A percentile compares a stretch with the other conserved stretches of the same genome.
phyloP scores from a whole-genome alignment of 768 basidiomycete genomes.

The Strobilomyces dryophilus region DNA sequence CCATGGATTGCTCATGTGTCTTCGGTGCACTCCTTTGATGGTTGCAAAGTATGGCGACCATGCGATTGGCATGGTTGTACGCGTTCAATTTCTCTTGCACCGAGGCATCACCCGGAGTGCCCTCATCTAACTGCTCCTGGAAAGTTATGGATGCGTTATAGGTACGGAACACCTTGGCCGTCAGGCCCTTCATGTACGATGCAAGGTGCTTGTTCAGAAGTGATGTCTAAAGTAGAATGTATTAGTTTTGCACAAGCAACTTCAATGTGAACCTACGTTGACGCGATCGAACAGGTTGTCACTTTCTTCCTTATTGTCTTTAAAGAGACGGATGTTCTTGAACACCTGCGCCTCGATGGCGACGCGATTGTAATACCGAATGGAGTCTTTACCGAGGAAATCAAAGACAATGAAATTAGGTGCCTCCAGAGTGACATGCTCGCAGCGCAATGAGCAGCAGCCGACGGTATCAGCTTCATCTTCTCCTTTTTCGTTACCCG shows the following conservation, averaged over 20 bases:
- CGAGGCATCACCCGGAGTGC: conserved; percentile 62
- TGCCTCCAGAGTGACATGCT: conserved; percentile 89
- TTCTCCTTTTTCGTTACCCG: conserved; percentile 99
- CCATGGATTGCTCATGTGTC: conserved; percentile 90
- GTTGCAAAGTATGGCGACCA: conserved; percentile 98
- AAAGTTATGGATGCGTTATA: conserved; percentile 98
- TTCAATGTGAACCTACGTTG: conserved; percentile 45
- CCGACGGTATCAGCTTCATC: conserved; percentile 99
- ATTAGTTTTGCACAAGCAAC: conserved; percentile 15
- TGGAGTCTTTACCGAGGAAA: conserved; percentile 99
- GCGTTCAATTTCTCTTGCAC: conserved; percentile 96
- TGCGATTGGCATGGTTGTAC: conserved; percentile 95
- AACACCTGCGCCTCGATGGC: conserved; percentile 89
- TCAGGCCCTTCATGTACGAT: conserved; percentile 94
- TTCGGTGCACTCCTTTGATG: conserved; percentile 95
- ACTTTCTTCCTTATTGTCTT: conserved; percentile 82
- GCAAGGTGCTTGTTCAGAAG: conserved; percentile 89
- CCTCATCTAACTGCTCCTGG: conserved; percentile 82
- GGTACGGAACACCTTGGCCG: conserved; percentile 99
- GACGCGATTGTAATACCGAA: conserved; percentile 92
- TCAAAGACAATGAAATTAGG: conserved; percentile 91
- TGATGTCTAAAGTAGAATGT: conserved; percentile 51
- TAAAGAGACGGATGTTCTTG: conserved; percentile 98
- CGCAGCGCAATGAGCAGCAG: conserved; percentile 95
- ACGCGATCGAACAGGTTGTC: conserved; percentile 95